Conservation (phyloP, 345 rosid species). For the Ceriops zippeliana region DNA sequence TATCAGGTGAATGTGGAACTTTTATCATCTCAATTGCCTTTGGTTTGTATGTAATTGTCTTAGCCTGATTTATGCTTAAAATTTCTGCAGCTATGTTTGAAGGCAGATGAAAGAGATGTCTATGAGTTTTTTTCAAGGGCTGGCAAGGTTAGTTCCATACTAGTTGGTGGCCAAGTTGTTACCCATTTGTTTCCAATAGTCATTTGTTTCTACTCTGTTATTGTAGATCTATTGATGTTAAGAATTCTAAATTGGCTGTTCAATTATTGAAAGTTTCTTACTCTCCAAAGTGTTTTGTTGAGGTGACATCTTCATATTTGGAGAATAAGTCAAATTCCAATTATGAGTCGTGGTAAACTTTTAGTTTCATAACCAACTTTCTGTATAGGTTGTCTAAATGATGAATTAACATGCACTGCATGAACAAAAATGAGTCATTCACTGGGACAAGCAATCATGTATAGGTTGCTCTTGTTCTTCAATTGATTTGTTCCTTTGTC, state of each 20-base stretch:
- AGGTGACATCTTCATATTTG: slow-evolving; percentile 1
- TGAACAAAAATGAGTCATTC: not conserved
- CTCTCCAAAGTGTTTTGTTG: not conserved
- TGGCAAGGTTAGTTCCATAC: slow-evolving; percentile 67
- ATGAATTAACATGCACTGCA: not conserved
- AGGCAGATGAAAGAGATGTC: slow-evolving; percentile 90
- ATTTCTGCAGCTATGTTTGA: slow-evolving; percentile 66
- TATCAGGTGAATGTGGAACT: slow-evolving; percentile 61
- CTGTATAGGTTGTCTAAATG: not conserved
- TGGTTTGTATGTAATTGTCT: slow-evolving; percentile 5
- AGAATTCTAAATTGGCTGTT: not conserved
- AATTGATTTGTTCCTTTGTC: not conserved
- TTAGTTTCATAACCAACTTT: no score
- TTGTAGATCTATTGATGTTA: not conserved
- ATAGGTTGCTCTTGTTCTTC: not conserved
- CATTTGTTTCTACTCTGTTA: not conserved
- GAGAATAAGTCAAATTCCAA: not conserved
- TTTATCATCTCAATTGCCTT: not conserved
- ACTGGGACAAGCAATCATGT: not conserved
- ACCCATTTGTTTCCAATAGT: not conserved
- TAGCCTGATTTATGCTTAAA: slow-evolving; percentile 1
- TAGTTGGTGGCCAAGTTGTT: not conserved
- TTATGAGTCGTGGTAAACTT: not conserved
- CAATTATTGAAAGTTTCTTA: not conserved
- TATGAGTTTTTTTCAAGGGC: slow-evolving; percentile 95